Evolutionary conservation across 2,329 filamentous ascomycete species (phyloP), one percentile per base, ranked within the genome.

Genomic region (Penicillium sumatraense): DNA sequence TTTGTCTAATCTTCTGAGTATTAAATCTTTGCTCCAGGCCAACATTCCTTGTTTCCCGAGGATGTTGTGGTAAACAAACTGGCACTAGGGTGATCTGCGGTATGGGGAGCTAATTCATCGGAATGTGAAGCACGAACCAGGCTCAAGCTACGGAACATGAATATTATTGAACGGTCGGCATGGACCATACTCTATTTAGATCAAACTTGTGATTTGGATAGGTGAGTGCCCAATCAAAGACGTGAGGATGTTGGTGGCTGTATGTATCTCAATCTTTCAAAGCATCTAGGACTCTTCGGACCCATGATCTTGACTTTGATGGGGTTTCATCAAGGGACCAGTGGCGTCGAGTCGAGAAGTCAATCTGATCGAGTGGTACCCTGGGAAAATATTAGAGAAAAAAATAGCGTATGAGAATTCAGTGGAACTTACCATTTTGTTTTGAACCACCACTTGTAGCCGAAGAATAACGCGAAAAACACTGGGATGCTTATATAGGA

Each of bases 41-140:
- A 31, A 46, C 42, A 46, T 46, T 46, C 42, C 26, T 20, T 29
- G 11, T 21, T 29, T 13, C 20, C 5, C 16, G 27, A n/a, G 9
- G 36, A 6, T 51, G 47, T 36, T 41, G 26, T 26, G 13, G 41
- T 45, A 54, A 50, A 54, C 46, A 49, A 44, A 40, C 27, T 38
- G 18, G 27, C 45, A 41, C n/a, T 29, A 16, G 10, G 45, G 51
- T 27, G 51, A 53, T 49, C 23, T 53, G 23, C 21, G 44, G 51
- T 27, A 53, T 53, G 51, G 31, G 45, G 46, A 24, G 18, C n/a
- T 38, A 14, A 31, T 31, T 14, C 14, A 6, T 27, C 23, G 33
- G 46, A 49, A 49, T 49, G 46, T 49, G 33, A 26, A 35, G 20
- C 14, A 18, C 24, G 27, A 36, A 26, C 20, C 26, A n/a, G 14